phyloP scores from a whole-genome alignment of 176 grass and related monocot species.

The Carex kokanica region DNA sequence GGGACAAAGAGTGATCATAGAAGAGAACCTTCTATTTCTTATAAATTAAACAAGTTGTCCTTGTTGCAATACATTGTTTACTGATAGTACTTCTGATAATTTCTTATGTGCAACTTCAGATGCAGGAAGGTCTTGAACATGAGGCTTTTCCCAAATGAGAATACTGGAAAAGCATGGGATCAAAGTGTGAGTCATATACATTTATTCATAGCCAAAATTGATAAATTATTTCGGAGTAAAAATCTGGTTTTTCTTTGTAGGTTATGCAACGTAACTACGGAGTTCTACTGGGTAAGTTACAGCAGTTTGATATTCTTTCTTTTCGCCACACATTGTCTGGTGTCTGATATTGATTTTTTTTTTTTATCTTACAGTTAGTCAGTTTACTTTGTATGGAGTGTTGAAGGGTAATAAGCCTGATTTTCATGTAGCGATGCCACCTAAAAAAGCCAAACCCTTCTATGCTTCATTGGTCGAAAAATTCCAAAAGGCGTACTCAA shows the following conservation, averaged over 20 bases:
- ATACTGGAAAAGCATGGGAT: conserved; percentile 85
- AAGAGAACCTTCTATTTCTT: not conserved
- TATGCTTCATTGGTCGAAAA: conserved; percentile 81
- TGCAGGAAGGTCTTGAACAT: conserved; percentile 88
- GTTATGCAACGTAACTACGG: conserved; percentile 71
- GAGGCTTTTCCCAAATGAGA: conserved; percentile 83
- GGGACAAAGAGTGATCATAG: not conserved
- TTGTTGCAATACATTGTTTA: not conserved
- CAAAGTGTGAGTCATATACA: conserved; percentile 55
- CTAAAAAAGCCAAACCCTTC: conserved; percentile 83
- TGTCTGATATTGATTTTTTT: conserved; percentile 18
- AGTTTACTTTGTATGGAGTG: conserved; percentile 92
- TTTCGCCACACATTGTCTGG: not conserved
- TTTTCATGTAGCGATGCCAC: conserved; percentile 97
- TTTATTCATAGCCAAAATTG: not conserved
- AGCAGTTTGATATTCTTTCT: conserved; percentile 2
- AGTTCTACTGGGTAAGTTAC: conserved; percentile 64
- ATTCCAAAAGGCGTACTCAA: conserved; percentile 59
- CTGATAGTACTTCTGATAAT: not conserved
- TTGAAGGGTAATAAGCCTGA: conserved; percentile 97
- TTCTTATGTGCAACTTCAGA: conserved; percentile 30
- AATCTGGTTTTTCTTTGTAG: conserved; percentile 30
- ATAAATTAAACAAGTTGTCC: not conserved
- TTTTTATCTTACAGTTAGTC: conserved; percentile 57
- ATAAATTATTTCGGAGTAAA: not conserved